These are phyloP conservation scores for Dothistroma septosporum DNA, from an alignment of 2,329 filamentous ascomycete genomes.

Conservation along the genomic window DNA sequence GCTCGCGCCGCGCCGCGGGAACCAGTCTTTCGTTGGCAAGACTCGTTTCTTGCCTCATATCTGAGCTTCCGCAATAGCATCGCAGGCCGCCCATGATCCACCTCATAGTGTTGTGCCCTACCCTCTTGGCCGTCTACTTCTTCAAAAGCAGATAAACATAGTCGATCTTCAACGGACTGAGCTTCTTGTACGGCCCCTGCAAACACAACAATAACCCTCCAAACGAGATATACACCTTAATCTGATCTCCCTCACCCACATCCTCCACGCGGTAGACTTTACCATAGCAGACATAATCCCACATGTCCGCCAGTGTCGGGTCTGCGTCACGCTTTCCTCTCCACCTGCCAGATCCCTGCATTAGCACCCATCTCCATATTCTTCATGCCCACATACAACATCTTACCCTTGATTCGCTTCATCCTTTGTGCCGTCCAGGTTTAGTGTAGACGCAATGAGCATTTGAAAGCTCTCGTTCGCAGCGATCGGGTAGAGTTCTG, in stretches of 20 bases:
- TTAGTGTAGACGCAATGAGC: slow-evolving; percentile 77
- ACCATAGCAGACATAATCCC: slow-evolving; percentile 82
- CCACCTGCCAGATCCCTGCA: slow-evolving; percentile 51
- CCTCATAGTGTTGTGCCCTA: neutral
- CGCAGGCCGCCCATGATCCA: neutral
- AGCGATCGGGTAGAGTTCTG: slow-evolving; percentile 77
- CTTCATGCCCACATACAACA: neutral
- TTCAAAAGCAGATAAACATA: slow-evolving; percentile 91
- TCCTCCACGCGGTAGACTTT: slow-evolving; percentile 89
- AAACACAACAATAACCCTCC: slow-evolving; percentile 86
- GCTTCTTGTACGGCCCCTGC: slow-evolving; percentile 92
- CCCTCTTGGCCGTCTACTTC: slow-evolving; percentile 55
- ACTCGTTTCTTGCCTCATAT: neutral
- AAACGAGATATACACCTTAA: slow-evolving; percentile 92
- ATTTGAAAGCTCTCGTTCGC: slow-evolving; percentile 74
- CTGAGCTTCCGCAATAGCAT: neutral
- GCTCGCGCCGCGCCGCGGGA: slow-evolving; percentile 1
- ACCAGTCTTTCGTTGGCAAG: neutral
- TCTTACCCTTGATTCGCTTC: slow-evolving; percentile 32
- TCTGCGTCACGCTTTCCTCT: slow-evolving; percentile 60
- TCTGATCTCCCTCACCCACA: slow-evolving; percentile 68
- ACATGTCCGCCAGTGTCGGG: slow-evolving; percentile 67
- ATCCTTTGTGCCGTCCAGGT: slow-evolving; percentile 72
- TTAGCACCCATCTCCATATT: neutral
- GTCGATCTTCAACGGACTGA: slow-evolving; percentile 86